Base-by-base conservation (phyloP, 495 filamentous ascomycete genomes). In the Aspergillus indologenus region DNA sequence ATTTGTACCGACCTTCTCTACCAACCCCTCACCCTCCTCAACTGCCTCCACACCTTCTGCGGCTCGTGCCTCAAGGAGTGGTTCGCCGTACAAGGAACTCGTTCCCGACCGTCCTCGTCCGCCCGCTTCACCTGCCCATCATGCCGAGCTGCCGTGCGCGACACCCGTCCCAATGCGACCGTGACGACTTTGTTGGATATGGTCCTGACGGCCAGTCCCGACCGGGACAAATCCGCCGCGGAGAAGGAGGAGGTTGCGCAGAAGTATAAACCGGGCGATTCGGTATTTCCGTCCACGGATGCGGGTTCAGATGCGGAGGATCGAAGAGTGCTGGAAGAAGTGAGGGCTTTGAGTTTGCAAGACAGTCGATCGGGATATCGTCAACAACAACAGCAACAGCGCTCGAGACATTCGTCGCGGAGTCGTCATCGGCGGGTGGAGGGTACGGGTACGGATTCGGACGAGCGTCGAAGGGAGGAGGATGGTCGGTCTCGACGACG, bases 21-120 rank as follows among this genome's bases (percentile, higher is more conserved):
- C 78, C 90, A 96, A 70, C 94, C 94, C 19, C 85, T 98, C 59
- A 96, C 92, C 29, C 88, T 97, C 59, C 90, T 98, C 68, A 90
- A 98, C 78, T 98, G 94, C 71, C 86, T 98, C 1, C 94, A 98
- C 76, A 96, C 92, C 42, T 98, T 94, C 76, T 98, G 94, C 77
- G 94, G 91, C 57, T 87, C 89, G 26, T 98, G 94, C 68, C 71
- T 97, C 59, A 96, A 95, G 74, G 87, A 92, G 74, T 98, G 94
- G 94, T 98, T 98, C 75, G 63, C 71, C 14, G 84, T 72, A 56
- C 85, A 87, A 63, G 79, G 78, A 53, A 86, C 73, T 55, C 57
- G 76, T 67, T 20, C 53, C 24, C 72, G 72, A 22, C 71, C 78
- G 0, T 71, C 77, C 17, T 72, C 80, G 1, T 62, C 79, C 0